Evolutionary conservation across 2,329 filamentous ascomycete species (phyloP).

Genomic region (Parascedosporium putredinis): DNA sequence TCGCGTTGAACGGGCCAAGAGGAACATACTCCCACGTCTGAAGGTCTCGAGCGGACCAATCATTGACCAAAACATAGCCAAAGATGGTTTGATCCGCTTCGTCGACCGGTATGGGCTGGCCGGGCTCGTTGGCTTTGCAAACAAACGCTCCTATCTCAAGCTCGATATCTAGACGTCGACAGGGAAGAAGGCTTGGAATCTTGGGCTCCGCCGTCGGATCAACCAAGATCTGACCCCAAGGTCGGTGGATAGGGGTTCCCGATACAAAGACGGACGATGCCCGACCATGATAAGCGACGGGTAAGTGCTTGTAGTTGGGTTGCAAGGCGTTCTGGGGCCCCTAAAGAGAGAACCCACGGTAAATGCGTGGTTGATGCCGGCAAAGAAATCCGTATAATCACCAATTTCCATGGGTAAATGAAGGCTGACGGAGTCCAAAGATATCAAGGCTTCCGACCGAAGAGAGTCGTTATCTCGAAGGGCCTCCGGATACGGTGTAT

Average conservation of each 20-base stretch:
- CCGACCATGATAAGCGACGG: conserved; percentile 64
- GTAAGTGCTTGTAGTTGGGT: conserved; percentile 63
- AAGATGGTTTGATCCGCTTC: conserved; percentile 55
- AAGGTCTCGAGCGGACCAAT: conserved; percentile 50
- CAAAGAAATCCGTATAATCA: conserved; percentile 4
- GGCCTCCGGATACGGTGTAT: conserved; percentile 30
- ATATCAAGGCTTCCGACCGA: conserved; percentile 18
- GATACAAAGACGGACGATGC: conserved; percentile 60
- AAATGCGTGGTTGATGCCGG: background rate
- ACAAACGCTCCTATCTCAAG: conserved; percentile 64
- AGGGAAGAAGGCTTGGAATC: conserved; percentile 23
- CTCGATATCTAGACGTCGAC: conserved; percentile 50
- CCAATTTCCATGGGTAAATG: conserved; percentile 36
- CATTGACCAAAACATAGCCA: conserved; percentile 52
- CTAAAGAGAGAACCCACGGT: conserved; percentile 54
- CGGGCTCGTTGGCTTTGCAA: conserved; percentile 40
- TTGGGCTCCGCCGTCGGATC: conserved; percentile 51
- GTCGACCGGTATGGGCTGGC: conserved; percentile 8
- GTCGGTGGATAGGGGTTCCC: conserved; percentile 55
- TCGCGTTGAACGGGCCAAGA: conserved; percentile 47
- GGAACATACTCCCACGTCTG: conserved; percentile 43
- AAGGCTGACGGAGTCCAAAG: conserved; percentile 39
- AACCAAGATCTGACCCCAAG: conserved; percentile 54
- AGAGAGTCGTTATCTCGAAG: conserved; percentile 26
- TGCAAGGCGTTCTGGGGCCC: conserved; percentile 63